phyloP scores from a whole-genome alignment of 2,329 filamentous ascomycete genomes.

The Fusarium nurragi region DNA sequence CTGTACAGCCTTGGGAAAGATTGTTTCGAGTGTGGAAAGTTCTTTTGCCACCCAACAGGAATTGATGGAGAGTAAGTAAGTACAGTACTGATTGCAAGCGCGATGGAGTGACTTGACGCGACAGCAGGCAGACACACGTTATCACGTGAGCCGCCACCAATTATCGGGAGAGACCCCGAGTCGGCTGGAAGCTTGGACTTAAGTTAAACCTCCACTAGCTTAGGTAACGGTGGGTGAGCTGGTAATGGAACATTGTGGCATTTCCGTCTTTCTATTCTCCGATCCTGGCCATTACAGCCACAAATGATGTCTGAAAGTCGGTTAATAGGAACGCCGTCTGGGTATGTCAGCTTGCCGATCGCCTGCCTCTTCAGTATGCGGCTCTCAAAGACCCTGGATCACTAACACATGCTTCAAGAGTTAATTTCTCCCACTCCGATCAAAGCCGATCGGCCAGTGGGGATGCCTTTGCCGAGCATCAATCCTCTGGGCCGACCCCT shows the following conservation, averaged over 20 bases:
- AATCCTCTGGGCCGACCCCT: constrained; percentile 43
- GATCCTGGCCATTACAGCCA: not conserved
- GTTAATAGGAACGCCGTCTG: constrained; percentile 13
- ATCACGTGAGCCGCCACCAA: constrained; percentile 35
- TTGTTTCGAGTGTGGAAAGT: constrained; percentile 5
- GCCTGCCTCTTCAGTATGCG: not conserved
- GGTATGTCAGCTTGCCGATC: constrained; percentile 28
- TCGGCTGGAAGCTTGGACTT: constrained; percentile 9
- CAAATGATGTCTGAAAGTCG: constrained; percentile 23
- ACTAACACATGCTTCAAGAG: constrained; percentile 32
- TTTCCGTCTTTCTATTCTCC: not conserved
- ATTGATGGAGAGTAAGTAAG: constrained; percentile 15
- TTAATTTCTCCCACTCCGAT: constrained; percentile 36
- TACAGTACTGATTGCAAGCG: constrained; percentile 16
- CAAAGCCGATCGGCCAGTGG: constrained; percentile 40
- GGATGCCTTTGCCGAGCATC: constrained; percentile 40
- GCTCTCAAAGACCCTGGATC: constrained; percentile 11
- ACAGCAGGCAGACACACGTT: constrained; percentile 43
- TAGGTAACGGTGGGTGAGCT: constrained; percentile 32
- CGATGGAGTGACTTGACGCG: constrained; percentile 36
- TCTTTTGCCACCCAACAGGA: constrained; percentile 22
- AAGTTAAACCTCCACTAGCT: constrained; percentile 32
- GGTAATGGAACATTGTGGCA: constrained; percentile 1
- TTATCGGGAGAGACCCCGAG: constrained; percentile 12
- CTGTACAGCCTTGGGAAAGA: not conserved